Evolutionary conservation across 169 alveolate species (phyloP), one percentile per base, ranked within the genome.

Genomic region (Eimeria acervulina): DNA sequence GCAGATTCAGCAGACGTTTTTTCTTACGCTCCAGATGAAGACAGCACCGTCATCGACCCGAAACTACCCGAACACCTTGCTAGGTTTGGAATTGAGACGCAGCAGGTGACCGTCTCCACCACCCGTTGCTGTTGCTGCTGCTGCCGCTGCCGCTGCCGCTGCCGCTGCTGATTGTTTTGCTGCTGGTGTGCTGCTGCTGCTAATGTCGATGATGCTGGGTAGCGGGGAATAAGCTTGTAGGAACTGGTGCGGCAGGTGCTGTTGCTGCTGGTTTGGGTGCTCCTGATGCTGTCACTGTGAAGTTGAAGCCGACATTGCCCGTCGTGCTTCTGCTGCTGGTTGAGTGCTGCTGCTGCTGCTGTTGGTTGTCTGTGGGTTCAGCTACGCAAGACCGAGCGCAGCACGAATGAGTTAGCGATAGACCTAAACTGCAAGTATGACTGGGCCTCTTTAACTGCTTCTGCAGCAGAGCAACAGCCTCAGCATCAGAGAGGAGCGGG

Each of bases 1-100:
- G 98, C 98, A 12, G 97, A 97, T 74, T 98, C 98, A 21, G 99
- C 99, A 3, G 99, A 98, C 74, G 99, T 99, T 28, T 99, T 97
- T 96, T 98, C 99, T 66, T 99, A 99, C 97, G 99, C 99, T 36
- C 97, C 98, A 38, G 98, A 98, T 44, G 99, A 98, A 94, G 98
- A 98, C 92, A 96, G 95, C 87, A 68, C 97, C 68, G 99, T 98
- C 36, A 80, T 97, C 42, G 99, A 98, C 97, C 99, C 99, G 2
- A 88, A 97, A 40, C 97, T 99, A 40, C 98, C 98, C 0, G 95
- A 88, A 0, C 99, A 99, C 93, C 97, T 99, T 63, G 97, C 98
- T 8, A 98, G 97, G 78, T 98, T 98, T 94, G 99, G 99, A 15
- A 98, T 99, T 84, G 98, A 98, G 83, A 97, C 98, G 8, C 96